A percentile compares a stretch with the other conserved stretches of the same genome.
phyloP scores from a whole-genome alignment of 1,284 basidiomycete genomes.

The Wallemia hederae region DNA sequence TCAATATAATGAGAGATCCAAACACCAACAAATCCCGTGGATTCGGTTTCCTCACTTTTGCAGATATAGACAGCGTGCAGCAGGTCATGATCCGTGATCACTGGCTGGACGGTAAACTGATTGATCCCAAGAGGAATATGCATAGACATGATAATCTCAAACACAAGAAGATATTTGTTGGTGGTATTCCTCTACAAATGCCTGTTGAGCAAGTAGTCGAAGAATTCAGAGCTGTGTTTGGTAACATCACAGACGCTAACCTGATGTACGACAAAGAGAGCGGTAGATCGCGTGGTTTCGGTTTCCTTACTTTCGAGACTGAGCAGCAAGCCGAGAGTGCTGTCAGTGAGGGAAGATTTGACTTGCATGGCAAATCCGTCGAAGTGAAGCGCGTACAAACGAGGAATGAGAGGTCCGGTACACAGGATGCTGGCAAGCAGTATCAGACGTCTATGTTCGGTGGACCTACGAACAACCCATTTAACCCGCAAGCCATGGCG shows the following conservation, averaged over 20 bases:
- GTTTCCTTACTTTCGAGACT: constrained; percentile 76
- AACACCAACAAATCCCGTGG: constrained; percentile 55
- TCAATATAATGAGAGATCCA: constrained; percentile 87
- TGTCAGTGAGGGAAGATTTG: constrained; percentile 9
- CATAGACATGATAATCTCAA: constrained; percentile 77
- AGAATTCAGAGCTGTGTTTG: constrained; percentile 56
- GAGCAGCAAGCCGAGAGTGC: constrained; percentile 48
- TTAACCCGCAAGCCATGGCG: constrained; percentile 50
- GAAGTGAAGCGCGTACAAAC: constrained; percentile 9
- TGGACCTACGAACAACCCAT: constrained; percentile 20
- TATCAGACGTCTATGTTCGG: constrained; percentile 16
- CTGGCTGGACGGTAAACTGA: constrained; percentile 80
- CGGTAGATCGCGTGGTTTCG: constrained; percentile 82
- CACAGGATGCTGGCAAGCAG: background rate
- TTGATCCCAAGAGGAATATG: constrained; percentile 95
- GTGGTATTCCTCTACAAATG: constrained; percentile 65
- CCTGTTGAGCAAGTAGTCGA: constrained; percentile 77
- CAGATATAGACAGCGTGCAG: constrained; percentile 56
- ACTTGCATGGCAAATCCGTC: constrained; percentile 6
- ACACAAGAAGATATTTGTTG: constrained; percentile 80
- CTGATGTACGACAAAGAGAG: constrained; percentile 98
- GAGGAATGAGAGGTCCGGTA: constrained; percentile 3
- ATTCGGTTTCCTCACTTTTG: constrained; percentile 80
- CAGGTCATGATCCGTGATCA: constrained; percentile 69
- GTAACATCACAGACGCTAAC: constrained; percentile 80